These are phyloP conservation scores for Diophrys sp. DNA, from an alignment of 73 alveolate species.

Conservation along the genomic window DNA sequence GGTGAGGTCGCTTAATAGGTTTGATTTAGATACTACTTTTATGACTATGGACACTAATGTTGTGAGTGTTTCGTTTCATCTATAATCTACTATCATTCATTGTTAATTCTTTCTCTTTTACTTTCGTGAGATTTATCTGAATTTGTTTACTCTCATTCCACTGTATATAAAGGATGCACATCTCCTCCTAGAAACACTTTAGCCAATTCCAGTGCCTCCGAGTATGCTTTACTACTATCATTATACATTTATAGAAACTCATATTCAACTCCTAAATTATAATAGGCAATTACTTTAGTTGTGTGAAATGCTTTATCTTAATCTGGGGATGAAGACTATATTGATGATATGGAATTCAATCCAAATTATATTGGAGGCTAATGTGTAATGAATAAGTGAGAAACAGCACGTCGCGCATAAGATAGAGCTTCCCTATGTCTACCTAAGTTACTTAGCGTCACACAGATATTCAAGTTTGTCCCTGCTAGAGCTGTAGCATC, in stretches of 20 bases:
- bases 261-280: constrained; percentile 73
- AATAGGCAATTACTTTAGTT: constrained; percentile 71
- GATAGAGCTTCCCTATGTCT: constrained; percentile 9
- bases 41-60: constrained; percentile 6
- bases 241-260: constrained; percentile 45
- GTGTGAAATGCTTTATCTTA: neutral
- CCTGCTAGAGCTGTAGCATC: constrained; percentile 65
- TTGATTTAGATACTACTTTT: no score
- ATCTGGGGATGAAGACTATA: neutral
- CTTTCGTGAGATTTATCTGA: constrained; percentile 6
- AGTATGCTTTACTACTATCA: constrained; percentile 38
- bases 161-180: constrained; percentile 1
- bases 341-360: neutral
- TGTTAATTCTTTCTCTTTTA: constrained; percentile 16
- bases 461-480: constrained; percentile 63
- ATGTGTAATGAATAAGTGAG: neutral
- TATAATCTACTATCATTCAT: constrained; percentile 4
- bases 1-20: no score
- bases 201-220: constrained; percentile 20
- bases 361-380: neutral
- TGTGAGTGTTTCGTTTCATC: constrained; percentile 23
- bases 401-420: neutral
- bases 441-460: constrained; percentile 57
- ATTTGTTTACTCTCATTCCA: no score
- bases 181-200: constrained; percentile 31